phyloP scores from a whole-genome alignment of 352 stramenopile species.

The Sclerospora graminicola region DNA sequence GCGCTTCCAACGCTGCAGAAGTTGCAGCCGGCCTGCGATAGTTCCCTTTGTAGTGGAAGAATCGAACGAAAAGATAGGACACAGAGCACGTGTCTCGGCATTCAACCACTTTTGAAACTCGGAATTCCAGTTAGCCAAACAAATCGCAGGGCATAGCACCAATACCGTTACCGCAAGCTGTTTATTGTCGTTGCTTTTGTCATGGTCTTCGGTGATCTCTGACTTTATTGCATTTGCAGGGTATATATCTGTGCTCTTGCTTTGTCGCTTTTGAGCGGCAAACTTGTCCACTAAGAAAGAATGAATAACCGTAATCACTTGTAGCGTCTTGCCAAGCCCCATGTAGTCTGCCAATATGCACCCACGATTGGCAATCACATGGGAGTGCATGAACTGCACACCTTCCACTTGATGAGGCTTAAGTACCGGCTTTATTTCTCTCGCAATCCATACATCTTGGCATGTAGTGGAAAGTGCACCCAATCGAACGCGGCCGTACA shows the following conservation, averaged over 20 bases:
- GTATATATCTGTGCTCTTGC: not conserved
- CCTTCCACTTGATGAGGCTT: conserved; percentile 74
- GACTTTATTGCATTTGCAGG: not conserved
- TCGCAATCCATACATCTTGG: conserved; percentile 44
- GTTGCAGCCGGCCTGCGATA: conserved; percentile 30
- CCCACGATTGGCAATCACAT: conserved; percentile 41
- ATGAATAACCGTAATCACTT: conserved; percentile 81
- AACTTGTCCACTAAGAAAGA: conserved; percentile 60
- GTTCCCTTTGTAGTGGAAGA: conserved; percentile 44
- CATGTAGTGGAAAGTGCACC: not conserved
- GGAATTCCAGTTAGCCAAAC: conserved; percentile 95
- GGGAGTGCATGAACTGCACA: conserved; percentile 53
- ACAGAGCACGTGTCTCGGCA: conserved; percentile 35
- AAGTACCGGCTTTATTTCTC: conserved; percentile 61
- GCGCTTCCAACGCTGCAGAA: conserved; percentile 66
- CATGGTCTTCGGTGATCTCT: not conserved
- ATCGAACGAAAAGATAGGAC: conserved; percentile 55
- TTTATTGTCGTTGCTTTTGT: conserved; percentile 1
- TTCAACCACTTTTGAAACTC: conserved; percentile 97
- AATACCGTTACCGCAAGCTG: conserved; percentile 46
- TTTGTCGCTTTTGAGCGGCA: conserved; percentile 5
- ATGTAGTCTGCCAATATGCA: conserved; percentile 88
- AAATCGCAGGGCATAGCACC: conserved; percentile 92
- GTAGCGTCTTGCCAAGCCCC: conserved; percentile 84
- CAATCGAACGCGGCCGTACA: conserved; percentile 46